Evolutionary conservation across 768 basidiomycete genomes (phyloP).

Genomic region (Russula olivacea): DNA sequence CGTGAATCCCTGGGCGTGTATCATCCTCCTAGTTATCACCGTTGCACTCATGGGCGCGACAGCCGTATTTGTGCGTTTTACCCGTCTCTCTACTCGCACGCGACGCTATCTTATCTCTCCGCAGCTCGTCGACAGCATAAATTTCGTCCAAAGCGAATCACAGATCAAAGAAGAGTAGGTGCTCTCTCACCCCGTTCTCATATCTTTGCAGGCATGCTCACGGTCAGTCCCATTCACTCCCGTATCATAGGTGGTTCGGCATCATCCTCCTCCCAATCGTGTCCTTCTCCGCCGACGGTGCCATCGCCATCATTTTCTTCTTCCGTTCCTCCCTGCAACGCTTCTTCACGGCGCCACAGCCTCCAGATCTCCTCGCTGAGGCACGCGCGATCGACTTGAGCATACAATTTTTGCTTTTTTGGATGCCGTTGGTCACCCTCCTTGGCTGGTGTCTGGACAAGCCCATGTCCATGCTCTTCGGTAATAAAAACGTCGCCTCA

Average conservation of each 20-base stretch:
- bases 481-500: constrained; percentile 37
- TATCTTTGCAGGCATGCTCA: not conserved
- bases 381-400: constrained; percentile 69
- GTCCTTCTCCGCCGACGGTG: constrained; percentile 67
- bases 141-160: constrained; percentile 41
- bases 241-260: constrained; percentile 58
- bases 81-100: not conserved
- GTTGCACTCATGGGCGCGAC: constrained; percentile 62
- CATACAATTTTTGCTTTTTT: constrained; percentile 73
- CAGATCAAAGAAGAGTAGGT: constrained; percentile 50
- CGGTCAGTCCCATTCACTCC: not conserved
- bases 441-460: constrained; percentile 61
- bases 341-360: constrained; percentile 37
- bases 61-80: constrained; percentile 55
- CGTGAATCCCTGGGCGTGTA: constrained; percentile 58
- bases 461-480: constrained; percentile 63
- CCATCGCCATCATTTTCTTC: constrained; percentile 55
- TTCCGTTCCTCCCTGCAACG: constrained; percentile 39
- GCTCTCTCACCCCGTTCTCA: constrained; percentile 14
- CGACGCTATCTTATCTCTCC: not conserved
- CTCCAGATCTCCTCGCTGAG: constrained; percentile 56
- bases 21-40: constrained; percentile 45
- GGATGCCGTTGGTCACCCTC: constrained; percentile 69
- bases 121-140: constrained; percentile 61
- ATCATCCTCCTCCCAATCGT: constrained; percentile 65